Evolutionary conservation across 495 filamentous ascomycete genomes (phyloP).

Genomic region (Penicillium turbatum): DNA sequence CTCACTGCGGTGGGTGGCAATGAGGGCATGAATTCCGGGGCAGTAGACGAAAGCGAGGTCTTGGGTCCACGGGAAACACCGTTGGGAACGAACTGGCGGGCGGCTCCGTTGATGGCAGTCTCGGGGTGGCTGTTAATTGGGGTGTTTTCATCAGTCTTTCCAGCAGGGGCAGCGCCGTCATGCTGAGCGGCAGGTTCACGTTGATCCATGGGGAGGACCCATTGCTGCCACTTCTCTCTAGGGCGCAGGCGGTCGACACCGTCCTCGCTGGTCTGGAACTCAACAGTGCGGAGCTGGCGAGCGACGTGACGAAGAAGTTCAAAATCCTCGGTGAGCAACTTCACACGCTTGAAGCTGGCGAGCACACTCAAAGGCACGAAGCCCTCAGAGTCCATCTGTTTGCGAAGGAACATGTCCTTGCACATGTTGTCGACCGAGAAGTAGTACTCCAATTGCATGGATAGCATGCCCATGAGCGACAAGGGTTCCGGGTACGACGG

Average conservation of each 20-base stretch:
- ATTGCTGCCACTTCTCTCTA: constrained; percentile 73
- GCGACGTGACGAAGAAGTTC: constrained; percentile 72
- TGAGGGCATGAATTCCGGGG: constrained; percentile 71
- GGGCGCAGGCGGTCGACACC: constrained; percentile 75
- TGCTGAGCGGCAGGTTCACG: constrained; percentile 59
- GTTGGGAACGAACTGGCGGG: constrained; percentile 34
- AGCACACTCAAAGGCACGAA: constrained; percentile 79
- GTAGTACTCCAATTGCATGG: constrained; percentile 80
- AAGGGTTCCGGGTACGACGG: constrained; percentile 55
- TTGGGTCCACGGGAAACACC: constrained; percentile 38
- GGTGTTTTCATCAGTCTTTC: constrained; percentile 26
- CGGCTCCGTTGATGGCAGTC: constrained; percentile 28
- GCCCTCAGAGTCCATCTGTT: constrained; percentile 90
- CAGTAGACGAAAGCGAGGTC: constrained; percentile 65
- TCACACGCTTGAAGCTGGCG: constrained; percentile 79
- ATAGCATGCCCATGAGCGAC: constrained; percentile 53
- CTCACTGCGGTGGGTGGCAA: constrained; percentile 30
- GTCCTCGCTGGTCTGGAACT: constrained; percentile 65
- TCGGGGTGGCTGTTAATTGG: constrained; percentile 26
- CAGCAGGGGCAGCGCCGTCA: constrained; percentile 44
- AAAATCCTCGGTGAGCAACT: constrained; percentile 64
- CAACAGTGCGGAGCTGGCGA: constrained; percentile 62
- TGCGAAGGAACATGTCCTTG: constrained; percentile 86
- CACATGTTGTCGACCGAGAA: constrained; percentile 95
- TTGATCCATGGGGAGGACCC: constrained; percentile 61